Evolutionary conservation across 768 basidiomycete genomes (phyloP), one percentile per base, ranked within the genome.

Genomic region (Ephemerocybe angulata): DNA sequence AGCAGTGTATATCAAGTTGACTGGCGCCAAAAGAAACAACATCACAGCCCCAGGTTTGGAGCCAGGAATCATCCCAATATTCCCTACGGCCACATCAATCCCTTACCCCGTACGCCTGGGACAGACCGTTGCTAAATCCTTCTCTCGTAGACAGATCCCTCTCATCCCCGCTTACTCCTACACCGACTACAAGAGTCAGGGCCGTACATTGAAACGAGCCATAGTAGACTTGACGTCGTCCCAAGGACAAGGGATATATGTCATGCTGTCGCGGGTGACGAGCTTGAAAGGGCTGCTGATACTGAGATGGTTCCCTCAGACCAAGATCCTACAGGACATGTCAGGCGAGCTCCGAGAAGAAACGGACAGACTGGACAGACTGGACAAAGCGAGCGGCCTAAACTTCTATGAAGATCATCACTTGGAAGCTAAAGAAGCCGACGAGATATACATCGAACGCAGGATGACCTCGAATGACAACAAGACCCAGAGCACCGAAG

Each of bases 241-340:
- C 3, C 35, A 50, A 17, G 52, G 46, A 3, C 63, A 66, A 53
- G 60, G 65, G 1, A 58, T 62, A 7, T 69, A 69, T 49, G 66
- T 69, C 0, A 69, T 69, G 66, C 50, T 69, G 2, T 69, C 67
- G 2, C 21, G 66, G n/a, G 64, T 66, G 3, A 60, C 54, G 27
- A 55, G 47, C 3, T 19, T 69, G 1, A 22, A 54, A 15, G 65
- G 64, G 0, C 22, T 69, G 4, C 50, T 58, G 11, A 62, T 69
- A 10, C 38, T 69, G 7, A 19, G 67, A 10, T 57, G 55, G 40
- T 69, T 69, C 47, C 31, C 55, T 37, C 51, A 56, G 43, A 59
- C 56, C 12, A 63, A 60, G 28, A 57, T 65, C 2, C 56, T 51
- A 17, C 46, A 52, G 21, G 31, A 54, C 1, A 8, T 59, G 7